phyloP scores from a whole-genome alignment of 2,329 filamentous ascomycete species.

The Didymella keratinophila region DNA sequence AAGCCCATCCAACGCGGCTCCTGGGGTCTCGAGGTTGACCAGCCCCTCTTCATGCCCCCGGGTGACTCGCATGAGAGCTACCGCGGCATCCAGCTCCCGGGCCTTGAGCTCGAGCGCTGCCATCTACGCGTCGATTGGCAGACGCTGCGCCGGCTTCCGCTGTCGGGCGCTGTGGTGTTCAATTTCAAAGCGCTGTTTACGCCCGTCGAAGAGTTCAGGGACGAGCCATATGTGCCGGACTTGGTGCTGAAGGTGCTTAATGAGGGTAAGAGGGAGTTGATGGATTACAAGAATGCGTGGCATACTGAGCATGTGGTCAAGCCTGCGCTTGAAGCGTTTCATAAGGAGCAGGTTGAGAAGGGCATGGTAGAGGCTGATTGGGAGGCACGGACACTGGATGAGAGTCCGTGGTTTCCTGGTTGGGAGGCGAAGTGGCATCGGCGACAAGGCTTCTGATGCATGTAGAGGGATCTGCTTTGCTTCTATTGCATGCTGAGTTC shows the following conservation, averaged over 20 bases:
- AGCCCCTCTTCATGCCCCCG: conserved; percentile 77
- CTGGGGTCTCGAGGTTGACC: conserved; percentile 80
- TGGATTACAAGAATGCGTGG: conserved; percentile 85
- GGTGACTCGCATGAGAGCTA: conserved; percentile 70
- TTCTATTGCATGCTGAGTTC: not conserved
- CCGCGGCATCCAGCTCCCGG: conserved; percentile 65
- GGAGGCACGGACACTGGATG: conserved; percentile 73
- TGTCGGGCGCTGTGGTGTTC: conserved; percentile 79
- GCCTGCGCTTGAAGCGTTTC: conserved; percentile 69
- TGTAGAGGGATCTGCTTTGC: not conserved
- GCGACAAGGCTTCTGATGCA: conserved; percentile 65
- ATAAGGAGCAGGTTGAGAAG: conserved; percentile 69
- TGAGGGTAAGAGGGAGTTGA: conserved; percentile 73
- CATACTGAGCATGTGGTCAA: conserved; percentile 77
- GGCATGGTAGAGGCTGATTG: conserved; percentile 69
- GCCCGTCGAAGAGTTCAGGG: conserved; percentile 70
- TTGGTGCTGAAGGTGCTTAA: conserved; percentile 73
- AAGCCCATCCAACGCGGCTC: conserved; percentile 83
- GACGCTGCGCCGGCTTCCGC: conserved; percentile 78
- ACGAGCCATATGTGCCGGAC: conserved; percentile 76
- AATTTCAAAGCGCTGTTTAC: conserved; percentile 92
- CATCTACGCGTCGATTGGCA: conserved; percentile 87
- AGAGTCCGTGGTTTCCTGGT: conserved; percentile 77
- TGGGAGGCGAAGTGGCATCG: conserved; percentile 79
- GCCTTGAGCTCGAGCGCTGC: conserved; percentile 66